These are phyloP conservation scores for Crepidotus variabilis DNA, from an alignment of 768 basidiomycete species.

Conservation along the genomic window DNA sequence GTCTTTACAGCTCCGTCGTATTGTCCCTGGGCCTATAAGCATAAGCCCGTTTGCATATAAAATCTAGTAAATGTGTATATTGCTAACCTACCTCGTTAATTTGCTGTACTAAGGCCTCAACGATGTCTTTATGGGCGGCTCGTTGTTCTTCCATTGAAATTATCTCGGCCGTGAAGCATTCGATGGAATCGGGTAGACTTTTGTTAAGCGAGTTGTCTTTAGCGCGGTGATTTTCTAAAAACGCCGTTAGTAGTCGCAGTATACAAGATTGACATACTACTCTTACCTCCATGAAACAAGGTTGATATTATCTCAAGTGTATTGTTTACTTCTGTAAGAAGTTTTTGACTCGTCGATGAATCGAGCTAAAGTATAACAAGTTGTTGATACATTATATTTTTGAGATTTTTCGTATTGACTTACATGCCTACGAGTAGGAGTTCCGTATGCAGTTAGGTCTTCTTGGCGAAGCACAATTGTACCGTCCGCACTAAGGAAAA, in stretches of 20 bases:
- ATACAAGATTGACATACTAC: not conserved
- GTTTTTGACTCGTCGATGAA: slow-evolving; percentile 6
- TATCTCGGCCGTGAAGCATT: too few species aligned
- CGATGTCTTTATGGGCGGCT: too few species aligned
- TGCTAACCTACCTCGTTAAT: not conserved
- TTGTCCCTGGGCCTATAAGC: not conserved
- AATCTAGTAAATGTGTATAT: not conserved
- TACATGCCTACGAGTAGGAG: slow-evolving; percentile 12
- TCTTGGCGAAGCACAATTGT: too few species aligned
- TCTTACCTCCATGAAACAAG: slow-evolving; percentile 16
- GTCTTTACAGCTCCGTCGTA: not conserved
- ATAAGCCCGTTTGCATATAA: not conserved
- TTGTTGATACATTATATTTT: too few species aligned
- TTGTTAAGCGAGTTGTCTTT: too few species aligned
- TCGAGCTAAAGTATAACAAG: slow-evolving; percentile 4
- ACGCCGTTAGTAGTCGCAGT: not conserved
- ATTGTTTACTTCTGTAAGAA: slow-evolving; percentile 17
- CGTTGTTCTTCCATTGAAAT: too few species aligned
- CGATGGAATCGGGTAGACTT: too few species aligned
- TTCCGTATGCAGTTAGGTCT: too few species aligned
- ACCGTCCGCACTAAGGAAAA: too few species aligned
- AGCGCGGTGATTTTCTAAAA: too few species aligned
- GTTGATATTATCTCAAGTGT: slow-evolving; percentile 14
- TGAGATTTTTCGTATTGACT: not conserved
- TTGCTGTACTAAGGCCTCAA: not conserved